Conservation (phyloP, 2,329 filamentous ascomycete genomes). For the Pseudopyrenochaeta lycopersici region DNA sequence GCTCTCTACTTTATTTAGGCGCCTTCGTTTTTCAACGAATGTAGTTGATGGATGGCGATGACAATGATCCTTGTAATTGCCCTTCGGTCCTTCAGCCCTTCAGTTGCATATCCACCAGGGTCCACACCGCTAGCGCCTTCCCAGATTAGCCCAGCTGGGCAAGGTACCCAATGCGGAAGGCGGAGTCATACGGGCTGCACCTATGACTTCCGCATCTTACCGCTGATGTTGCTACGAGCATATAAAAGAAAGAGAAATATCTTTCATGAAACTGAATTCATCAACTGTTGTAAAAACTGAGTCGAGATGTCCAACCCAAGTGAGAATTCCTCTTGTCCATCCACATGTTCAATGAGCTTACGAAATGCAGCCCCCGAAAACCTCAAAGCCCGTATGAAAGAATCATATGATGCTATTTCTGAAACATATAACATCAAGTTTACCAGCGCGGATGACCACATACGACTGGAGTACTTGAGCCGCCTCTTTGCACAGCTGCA, state of each 20-base stretch:
- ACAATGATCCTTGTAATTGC: too few species aligned
- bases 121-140: background rate
- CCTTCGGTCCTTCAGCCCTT: background rate
- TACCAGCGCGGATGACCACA: slow-evolving; percentile 23
- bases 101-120: background rate
- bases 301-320: background rate
- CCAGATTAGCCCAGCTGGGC: background rate
- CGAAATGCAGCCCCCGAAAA: slow-evolving; percentile 12
- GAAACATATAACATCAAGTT: slow-evolving; percentile 30
- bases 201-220: background rate
- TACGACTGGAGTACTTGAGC: slow-evolving; percentile 32
- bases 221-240: too few species aligned
- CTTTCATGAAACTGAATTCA: too few species aligned
- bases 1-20: too few species aligned
- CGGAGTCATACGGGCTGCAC: background rate
- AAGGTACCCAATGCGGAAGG: background rate
- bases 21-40: too few species aligned
- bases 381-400: slow-evolving; percentile 39
- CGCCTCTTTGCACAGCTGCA: slow-evolving; percentile 24
- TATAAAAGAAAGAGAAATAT: too few species aligned
- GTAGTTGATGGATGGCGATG: too few species aligned
- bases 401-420: slow-evolving; percentile 44
- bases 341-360: background rate
- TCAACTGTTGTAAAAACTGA: too few species aligned
- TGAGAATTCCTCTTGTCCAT: background rate